Conservation (phyloP, 2,329 filamentous ascomycete genomes). For the Phialophora chinensis region DNA sequence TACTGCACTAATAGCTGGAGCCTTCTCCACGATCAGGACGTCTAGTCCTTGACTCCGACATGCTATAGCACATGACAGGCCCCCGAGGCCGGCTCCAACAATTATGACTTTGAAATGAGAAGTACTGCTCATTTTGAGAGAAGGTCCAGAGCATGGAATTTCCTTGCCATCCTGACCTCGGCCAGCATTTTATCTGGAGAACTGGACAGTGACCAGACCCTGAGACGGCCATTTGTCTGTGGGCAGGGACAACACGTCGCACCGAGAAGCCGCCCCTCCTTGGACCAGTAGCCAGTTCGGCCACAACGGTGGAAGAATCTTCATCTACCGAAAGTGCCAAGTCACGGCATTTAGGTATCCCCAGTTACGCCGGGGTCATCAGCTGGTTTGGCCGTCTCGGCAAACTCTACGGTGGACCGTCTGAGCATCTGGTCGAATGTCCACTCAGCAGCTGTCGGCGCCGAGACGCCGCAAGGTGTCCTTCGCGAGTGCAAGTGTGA, state of each 20-base stretch:
- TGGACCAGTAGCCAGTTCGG: not conserved
- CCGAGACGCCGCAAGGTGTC: not conserved
- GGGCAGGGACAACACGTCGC: not conserved
- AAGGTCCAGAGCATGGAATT: not conserved
- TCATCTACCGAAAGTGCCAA: constrained; percentile 1
- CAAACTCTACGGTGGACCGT: too few relatives aligned
- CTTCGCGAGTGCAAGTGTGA: not conserved
- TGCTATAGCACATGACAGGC: constrained; percentile 20
- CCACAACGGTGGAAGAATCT: not conserved
- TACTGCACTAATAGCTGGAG: constrained; percentile 22
- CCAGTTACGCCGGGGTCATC: not conserved
- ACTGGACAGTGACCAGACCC: not conserved
- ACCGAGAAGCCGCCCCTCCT: not conserved
- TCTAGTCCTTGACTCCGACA: constrained; percentile 12
- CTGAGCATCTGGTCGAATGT: too few relatives aligned
- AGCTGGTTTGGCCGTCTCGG: too few relatives aligned
- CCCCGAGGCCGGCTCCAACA: constrained; percentile 45
- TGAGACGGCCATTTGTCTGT: not conserved
- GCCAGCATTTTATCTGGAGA: not conserved
- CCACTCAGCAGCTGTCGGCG: too few relatives aligned
- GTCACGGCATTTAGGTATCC: not conserved
- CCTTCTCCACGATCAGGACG: constrained; percentile 21
- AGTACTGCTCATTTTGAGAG: constrained; percentile 3
- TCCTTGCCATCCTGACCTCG: too few relatives aligned
- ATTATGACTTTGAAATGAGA: constrained; percentile 29